Conservation (phyloP, 192 early-diverging fungal genomes). For the Coemansia sp. region DNA sequence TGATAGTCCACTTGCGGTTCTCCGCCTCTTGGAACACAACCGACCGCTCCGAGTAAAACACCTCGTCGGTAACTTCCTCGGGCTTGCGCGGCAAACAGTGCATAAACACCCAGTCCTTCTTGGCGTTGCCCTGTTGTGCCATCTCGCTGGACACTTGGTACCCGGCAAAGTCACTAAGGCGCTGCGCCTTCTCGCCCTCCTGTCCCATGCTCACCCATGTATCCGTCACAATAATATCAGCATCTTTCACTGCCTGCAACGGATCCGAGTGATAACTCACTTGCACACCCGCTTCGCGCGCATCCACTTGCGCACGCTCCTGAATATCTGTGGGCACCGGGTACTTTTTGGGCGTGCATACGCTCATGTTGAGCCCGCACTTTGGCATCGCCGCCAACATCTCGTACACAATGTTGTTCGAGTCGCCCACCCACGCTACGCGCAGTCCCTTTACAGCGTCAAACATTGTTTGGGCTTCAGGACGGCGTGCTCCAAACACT, state of each 20-base stretch:
- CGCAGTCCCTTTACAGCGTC: constrained; percentile 64
- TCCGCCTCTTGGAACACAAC: constrained; percentile 97
- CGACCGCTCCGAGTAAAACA: constrained; percentile 89
- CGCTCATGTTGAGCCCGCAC: constrained; percentile 75
- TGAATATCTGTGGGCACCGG: constrained; percentile 68
- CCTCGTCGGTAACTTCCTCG: constrained; percentile 97
- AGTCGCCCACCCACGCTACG: constrained; percentile 98
- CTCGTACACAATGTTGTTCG: constrained; percentile 95
- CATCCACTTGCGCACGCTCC: constrained; percentile 65
- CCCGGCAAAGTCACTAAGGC: constrained; percentile 78
- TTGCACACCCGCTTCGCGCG: constrained; percentile 53
- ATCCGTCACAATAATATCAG: constrained; percentile 94
- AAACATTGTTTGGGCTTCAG: constrained; percentile 14
- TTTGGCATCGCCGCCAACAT: constrained; percentile 88
- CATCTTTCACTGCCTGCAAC: constrained; percentile 70
- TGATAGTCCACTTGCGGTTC: constrained; percentile 98
- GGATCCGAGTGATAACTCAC: constrained; percentile 68
- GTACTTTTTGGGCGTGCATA: constrained; percentile 87
- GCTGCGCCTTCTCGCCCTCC: constrained; percentile 83
- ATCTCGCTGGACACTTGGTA: constrained; percentile 89
- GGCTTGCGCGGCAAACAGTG: constrained; percentile 96
- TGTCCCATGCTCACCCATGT: constrained; percentile 99
- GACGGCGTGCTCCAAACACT: constrained; percentile 31
- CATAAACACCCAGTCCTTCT: constrained; percentile 93
- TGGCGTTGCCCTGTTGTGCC: constrained; percentile 73